Evolutionary conservation across 345 rosid genomes (phyloP), one percentile per base, ranked within the genome.

Genomic region (Odontarrhena argentea): DNA sequence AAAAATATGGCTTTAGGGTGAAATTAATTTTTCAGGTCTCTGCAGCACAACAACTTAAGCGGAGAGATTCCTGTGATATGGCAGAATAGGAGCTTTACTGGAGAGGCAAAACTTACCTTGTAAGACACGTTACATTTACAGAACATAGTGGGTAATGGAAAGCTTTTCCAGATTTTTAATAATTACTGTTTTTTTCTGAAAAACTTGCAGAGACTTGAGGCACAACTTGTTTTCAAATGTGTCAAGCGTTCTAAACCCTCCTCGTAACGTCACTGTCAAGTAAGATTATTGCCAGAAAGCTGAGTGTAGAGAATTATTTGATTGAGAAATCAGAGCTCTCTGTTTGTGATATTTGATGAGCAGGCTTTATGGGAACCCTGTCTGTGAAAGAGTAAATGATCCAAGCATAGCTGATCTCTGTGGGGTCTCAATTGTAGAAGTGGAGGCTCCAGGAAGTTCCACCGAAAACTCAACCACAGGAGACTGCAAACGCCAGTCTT

Each of bases 331-430:
- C 14, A 56, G 58, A 38, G 1, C 6, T 42, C 42, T 49, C 59
- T 69, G 65, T 68, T 60, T 28, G 40, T 40, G 48, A 49, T 11
- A 55, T 18, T 75, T 68, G 48, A 51, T 77, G 35, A 26, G 48
- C 53, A 87, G 95, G 86, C 91, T 87, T 58, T 59, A 66, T 24
- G 91, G 80, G 4, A 87, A 87, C 63, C 87, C 87, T 14, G 63
- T 86, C 22, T 87, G 91, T 58, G 26, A 64, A 67, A 71, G 65
- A 34, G 74, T 68, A 54, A 79, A 77, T 46, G 78, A 43, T 28
- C 69, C 56, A 4, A 76, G 70, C 48, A 54, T 83, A 46, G 68
- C 35, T 55, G 47, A 50, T 7, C 80, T 81, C 52, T 87, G 93
- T 50, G 80, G 81, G 11, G 11, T 18, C n/a, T 61, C 55, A 36